A percentile compares a stretch with the other conserved stretches of the same genome.
These are phyloP conservation scores for Euphorbia schlechtendalii DNA, from an alignment of 441 rosid genomes.

Conservation along the genomic window DNA sequence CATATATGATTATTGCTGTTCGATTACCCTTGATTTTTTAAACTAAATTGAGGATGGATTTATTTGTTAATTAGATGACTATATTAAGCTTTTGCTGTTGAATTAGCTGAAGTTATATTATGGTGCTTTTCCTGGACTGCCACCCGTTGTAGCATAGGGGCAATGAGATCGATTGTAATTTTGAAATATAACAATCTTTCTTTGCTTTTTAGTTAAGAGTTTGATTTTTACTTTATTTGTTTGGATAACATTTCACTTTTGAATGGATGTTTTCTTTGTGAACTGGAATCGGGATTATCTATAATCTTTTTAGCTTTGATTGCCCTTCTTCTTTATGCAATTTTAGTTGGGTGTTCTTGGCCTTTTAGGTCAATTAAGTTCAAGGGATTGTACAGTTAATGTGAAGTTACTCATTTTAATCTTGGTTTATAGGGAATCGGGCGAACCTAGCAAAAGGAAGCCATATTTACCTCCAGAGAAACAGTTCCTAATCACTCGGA, in stretches of 20 bases:
- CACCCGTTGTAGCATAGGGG: not conserved
- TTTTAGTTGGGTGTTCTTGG: too few species aligned
- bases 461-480: constrained; percentile 75
- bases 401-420: not conserved
- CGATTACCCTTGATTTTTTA: not conserved
- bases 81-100: not conserved
- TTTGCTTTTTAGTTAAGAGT: not conserved
- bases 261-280: not conserved
- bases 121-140: not conserved
- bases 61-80: not conserved
- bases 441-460: constrained; percentile 90
- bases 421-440: constrained; percentile 67
- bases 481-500: constrained; percentile 91
- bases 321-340: too few species aligned
- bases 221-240: not conserved
- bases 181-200: not conserved
- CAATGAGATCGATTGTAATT: not conserved
- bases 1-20: not conserved
- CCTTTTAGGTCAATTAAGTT: not conserved
- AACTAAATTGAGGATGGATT: not conserved
- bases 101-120: not conserved
- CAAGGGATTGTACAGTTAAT: not conserved
- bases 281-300: not conserved
- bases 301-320: not conserved
- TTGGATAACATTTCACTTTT: not conserved